Conservation (phyloP, 2,329 filamentous ascomycete genomes). For the Aspergillus fijiensis region DNA sequence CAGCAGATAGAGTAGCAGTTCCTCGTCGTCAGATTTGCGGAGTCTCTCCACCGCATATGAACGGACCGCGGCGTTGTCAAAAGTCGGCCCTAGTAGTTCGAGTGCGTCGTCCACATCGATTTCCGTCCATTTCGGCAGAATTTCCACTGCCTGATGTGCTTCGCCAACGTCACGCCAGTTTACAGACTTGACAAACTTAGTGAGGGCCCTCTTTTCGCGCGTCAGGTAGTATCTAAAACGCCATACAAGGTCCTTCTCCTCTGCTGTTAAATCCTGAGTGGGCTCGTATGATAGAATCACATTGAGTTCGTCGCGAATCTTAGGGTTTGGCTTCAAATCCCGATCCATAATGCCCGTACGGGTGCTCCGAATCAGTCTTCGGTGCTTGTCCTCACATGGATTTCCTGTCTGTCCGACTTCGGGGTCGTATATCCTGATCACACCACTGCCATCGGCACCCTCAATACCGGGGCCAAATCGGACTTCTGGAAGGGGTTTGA, state of each 20-base stretch:
- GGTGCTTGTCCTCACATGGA: constrained; percentile 91
- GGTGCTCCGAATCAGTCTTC: constrained; percentile 85
- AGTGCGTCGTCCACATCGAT: constrained; percentile 97
- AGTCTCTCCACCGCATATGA: constrained; percentile 91
- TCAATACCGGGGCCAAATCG: constrained; percentile 89
- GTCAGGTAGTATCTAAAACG: constrained; percentile 95
- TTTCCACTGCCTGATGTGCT: constrained; percentile 82
- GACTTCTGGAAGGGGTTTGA: constrained; percentile 83
- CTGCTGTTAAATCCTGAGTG: constrained; percentile 79
- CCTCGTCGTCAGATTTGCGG: constrained; percentile 87
- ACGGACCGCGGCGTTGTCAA: constrained; percentile 82
- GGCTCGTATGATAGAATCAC: constrained; percentile 88
- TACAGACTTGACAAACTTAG: constrained; percentile 97
- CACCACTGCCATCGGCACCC: constrained; percentile 54
- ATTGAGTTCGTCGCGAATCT: constrained; percentile 91
- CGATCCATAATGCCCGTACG: constrained; percentile 92
- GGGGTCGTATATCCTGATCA: constrained; percentile 89
- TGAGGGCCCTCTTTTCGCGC: constrained; percentile 85
- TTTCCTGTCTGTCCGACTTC: constrained; percentile 89
- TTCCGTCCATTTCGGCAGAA: constrained; percentile 90
- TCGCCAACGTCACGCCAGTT: constrained; percentile 88
- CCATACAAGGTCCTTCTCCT: constrained; percentile 96
- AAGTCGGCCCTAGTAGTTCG: constrained; percentile 87
- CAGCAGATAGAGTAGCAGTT: constrained; percentile 84
- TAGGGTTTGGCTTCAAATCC: constrained; percentile 92